A percentile compares a stretch with the other conserved stretches of the same genome.
Conservation (phyloP, 768 basidiomycete genomes). For the Termitomyces bulborhizus region DNA sequence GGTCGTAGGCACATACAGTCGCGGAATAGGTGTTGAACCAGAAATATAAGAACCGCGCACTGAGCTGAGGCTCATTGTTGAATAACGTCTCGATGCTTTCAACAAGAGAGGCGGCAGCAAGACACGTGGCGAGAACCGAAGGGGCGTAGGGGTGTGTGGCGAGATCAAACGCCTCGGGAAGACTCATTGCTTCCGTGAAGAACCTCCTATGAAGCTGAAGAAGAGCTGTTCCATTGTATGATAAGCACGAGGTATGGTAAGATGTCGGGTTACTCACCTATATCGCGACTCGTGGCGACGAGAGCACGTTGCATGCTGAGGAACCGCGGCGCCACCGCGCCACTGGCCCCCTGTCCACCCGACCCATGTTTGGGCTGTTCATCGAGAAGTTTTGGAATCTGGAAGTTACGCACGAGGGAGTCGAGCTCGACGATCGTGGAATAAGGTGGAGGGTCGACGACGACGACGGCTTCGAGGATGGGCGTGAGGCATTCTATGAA, state of each 20-base stretch:
- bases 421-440: slow-evolving; percentile 47
- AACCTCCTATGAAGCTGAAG: slow-evolving; percentile 63
- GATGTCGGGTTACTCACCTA: slow-evolving; percentile 34
- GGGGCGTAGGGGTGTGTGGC: slow-evolving; percentile 54
- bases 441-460: slow-evolving; percentile 48
- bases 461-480: slow-evolving; percentile 51
- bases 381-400: slow-evolving; percentile 43
- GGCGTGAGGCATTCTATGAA: slow-evolving; percentile 58
- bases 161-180: slow-evolving; percentile 46
- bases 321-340: slow-evolving; percentile 36
- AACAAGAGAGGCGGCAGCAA: slow-evolving; percentile 52
- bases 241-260: not conserved
- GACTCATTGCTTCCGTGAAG: slow-evolving; percentile 61
- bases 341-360: not conserved
- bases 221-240: slow-evolving; percentile 35
- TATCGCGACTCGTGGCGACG: slow-evolving; percentile 54
- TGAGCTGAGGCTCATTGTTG: slow-evolving; percentile 52
- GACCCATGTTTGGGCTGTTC: slow-evolving; percentile 27
- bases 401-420: slow-evolving; percentile 47
- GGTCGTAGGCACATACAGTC: slow-evolving; percentile 39
- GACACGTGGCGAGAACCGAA: slow-evolving; percentile 66
- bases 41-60: slow-evolving; percentile 60
- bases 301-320: slow-evolving; percentile 61
- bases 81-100: slow-evolving; percentile 50
- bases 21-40: slow-evolving; percentile 76